Conservation (phyloP, 192 early-diverging fungal genomes). For the Coemansia pectinata region DNA sequence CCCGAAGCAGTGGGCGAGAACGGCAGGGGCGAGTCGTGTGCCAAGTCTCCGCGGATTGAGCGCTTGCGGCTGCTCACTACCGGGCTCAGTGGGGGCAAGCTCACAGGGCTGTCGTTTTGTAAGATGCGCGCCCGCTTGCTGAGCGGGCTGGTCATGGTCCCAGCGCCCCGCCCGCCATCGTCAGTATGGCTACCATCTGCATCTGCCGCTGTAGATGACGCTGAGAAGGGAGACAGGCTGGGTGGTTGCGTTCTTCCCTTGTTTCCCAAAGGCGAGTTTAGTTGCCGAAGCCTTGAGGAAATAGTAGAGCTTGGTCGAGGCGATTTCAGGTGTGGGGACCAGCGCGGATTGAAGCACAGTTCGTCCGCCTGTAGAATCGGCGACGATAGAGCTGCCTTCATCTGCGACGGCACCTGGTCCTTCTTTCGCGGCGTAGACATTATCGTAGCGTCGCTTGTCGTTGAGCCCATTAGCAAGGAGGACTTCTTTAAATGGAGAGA, state of each 20-base stretch:
- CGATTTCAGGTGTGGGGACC: constrained; percentile 55
- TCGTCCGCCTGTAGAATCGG: constrained; percentile 56
- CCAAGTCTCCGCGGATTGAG: constrained; percentile 26
- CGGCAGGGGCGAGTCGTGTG: constrained; percentile 32
- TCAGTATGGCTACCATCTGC: neutral
- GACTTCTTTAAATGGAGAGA: neutral
- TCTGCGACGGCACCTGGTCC: neutral
- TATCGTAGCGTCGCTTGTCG: constrained; percentile 14
- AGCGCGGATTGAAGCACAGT: constrained; percentile 54
- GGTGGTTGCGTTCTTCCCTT: constrained; percentile 5
- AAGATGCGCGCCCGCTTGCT: constrained; percentile 50
- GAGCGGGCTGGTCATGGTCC: constrained; percentile 32
- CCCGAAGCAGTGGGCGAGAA: constrained; percentile 48
- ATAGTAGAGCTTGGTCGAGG: constrained; percentile 49
- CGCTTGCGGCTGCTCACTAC: constrained; percentile 53
- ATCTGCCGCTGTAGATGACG: neutral
- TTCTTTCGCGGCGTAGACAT: constrained; percentile 48
- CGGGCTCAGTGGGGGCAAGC: constrained; percentile 55
- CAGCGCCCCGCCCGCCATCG: constrained; percentile 9
- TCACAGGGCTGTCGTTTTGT: constrained; percentile 48
- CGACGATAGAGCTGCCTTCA: constrained; percentile 18
- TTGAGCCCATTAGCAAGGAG: constrained; percentile 23
- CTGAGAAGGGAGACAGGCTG: neutral
- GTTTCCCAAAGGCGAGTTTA: constrained; percentile 15
- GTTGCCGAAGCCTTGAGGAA: constrained; percentile 38